These are phyloP conservation scores for Cadophora malorum DNA, from an alignment of 2,329 filamentous ascomycete species.

Conservation along the genomic window DNA sequence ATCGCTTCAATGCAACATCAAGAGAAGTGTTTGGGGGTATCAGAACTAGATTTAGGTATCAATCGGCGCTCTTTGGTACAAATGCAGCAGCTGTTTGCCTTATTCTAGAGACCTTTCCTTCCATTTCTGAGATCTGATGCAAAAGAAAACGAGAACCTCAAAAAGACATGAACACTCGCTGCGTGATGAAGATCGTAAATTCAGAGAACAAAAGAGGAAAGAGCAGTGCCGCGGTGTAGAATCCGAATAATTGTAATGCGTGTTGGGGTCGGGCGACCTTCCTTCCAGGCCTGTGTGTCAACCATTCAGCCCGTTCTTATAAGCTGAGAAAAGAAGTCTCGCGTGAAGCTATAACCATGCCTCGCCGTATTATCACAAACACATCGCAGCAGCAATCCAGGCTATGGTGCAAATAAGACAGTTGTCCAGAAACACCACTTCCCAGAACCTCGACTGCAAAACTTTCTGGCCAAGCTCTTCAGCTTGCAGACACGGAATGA, in stretches of 20 bases:
- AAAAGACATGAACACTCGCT: slow-evolving; percentile 38
- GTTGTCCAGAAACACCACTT: slow-evolving; percentile 36
- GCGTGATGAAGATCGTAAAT: slow-evolving; percentile 43
- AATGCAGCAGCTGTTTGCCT: slow-evolving; percentile 35
- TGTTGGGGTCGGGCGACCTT: slow-evolving; percentile 24
- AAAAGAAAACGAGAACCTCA: slow-evolving; percentile 38
- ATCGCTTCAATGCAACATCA: not conserved
- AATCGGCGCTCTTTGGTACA: slow-evolving; percentile 39
- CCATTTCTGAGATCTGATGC: slow-evolving; percentile 40
- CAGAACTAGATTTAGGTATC: slow-evolving; percentile 37
- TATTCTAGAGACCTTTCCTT: slow-evolving; percentile 40
- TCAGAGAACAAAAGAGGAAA: slow-evolving; percentile 35
- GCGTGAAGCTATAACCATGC: slow-evolving; percentile 31
- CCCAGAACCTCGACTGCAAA: slow-evolving; percentile 17
- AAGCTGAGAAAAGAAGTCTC: slow-evolving; percentile 30
- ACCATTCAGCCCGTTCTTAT: slow-evolving; percentile 22
- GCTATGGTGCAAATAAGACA: slow-evolving; percentile 32
- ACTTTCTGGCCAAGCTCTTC: slow-evolving; percentile 5
- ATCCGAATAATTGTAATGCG: slow-evolving; percentile 24
- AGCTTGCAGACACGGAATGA: slow-evolving; percentile 5
- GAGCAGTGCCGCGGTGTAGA: slow-evolving; percentile 23
- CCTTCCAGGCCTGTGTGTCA: slow-evolving; percentile 20
- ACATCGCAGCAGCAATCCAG: slow-evolving; percentile 36
- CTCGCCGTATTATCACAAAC: slow-evolving; percentile 34
- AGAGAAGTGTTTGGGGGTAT: not conserved